Percentiles rank a stretch among this genome's conserved stretches.
Conservation (phyloP, 2,329 filamentous ascomycete genomes). For the Emericellopsis cladophorae region DNA sequence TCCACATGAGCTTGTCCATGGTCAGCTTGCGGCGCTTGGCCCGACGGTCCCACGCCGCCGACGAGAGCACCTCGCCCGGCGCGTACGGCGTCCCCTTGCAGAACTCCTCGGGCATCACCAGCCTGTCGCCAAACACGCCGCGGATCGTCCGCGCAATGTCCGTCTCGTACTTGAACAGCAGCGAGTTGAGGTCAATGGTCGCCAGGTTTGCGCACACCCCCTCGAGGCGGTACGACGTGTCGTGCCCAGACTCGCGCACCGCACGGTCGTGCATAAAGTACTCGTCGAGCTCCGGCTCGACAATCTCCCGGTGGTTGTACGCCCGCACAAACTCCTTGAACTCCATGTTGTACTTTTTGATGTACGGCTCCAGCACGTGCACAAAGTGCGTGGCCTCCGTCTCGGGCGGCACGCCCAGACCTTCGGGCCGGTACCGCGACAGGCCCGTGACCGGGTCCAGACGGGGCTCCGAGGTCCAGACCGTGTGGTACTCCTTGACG, state of each 20-base stretch:
- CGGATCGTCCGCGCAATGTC: slow-evolving; percentile 85
- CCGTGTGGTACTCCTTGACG: slow-evolving; percentile 90
- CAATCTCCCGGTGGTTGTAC: slow-evolving; percentile 68
- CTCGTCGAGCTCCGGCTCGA: slow-evolving; percentile 80
- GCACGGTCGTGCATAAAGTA: slow-evolving; percentile 96
- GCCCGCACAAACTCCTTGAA: slow-evolving; percentile 78
- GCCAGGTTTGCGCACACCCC: slow-evolving; percentile 77
- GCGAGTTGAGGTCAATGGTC: slow-evolving; percentile 87
- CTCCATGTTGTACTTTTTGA: slow-evolving; percentile 68
- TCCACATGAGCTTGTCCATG: slow-evolving; percentile 92
- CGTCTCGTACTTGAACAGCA: slow-evolving; percentile 93
- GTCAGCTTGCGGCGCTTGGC: slow-evolving; percentile 71
- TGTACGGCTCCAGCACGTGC: slow-evolving; percentile 71
- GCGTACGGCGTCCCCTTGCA: slow-evolving; percentile 50
- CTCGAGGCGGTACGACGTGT: slow-evolving; percentile 90
- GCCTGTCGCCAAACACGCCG: slow-evolving; percentile 67
- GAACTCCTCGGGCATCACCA: slow-evolving; percentile 75
- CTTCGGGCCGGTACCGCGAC: slow-evolving; percentile 74
- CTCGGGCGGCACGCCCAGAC: slow-evolving; percentile 78
- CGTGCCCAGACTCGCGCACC: slow-evolving; percentile 91
- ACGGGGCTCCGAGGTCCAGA: slow-evolving; percentile 73
- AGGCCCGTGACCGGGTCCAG: slow-evolving; percentile 67
- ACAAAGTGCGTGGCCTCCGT: slow-evolving; percentile 81
- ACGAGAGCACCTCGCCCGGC: slow-evolving; percentile 64
- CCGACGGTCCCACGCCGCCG: slow-evolving; percentile 80